These are phyloP conservation scores for Boletus barrowsii DNA, from an alignment of 768 basidiomycete species.

Conservation along the genomic window DNA sequence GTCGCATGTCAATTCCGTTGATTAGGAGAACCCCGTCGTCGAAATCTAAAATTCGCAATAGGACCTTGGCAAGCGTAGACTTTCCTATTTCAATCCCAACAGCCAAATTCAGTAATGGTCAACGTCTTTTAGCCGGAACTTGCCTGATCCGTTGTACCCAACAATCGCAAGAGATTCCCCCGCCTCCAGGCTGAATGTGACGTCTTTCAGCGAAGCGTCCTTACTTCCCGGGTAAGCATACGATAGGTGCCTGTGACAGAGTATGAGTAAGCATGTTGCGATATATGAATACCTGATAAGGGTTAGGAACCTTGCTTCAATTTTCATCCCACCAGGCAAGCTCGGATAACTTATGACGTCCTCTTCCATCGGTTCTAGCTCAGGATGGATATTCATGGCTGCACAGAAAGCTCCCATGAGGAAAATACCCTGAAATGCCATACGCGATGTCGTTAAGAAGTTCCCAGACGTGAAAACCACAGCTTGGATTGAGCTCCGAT, in stretches of 20 bases:
- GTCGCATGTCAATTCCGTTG: slow-evolving; percentile 68
- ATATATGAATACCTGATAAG: slow-evolving; percentile 7
- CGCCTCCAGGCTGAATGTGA: slow-evolving; percentile 66
- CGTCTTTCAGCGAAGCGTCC: slow-evolving; percentile 63
- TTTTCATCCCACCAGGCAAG: slow-evolving; percentile 56
- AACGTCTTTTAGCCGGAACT: slow-evolving; percentile 22
- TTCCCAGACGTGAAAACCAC: slow-evolving; percentile 64
- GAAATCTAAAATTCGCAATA: slow-evolving; percentile 77
- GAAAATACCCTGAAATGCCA: slow-evolving; percentile 85
- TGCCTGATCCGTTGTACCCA: slow-evolving; percentile 80
- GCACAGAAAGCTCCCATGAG: slow-evolving; percentile 85
- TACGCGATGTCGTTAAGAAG: slow-evolving; percentile 58
- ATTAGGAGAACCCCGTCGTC: slow-evolving; percentile 64
- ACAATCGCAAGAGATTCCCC: slow-evolving; percentile 86
- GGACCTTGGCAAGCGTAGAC: slow-evolving; percentile 79
- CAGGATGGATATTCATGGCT: slow-evolving; percentile 66
- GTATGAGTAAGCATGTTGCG: slow-evolving; percentile 11
- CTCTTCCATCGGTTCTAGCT: slow-evolving; percentile 58
- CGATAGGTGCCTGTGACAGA: slow-evolving; percentile 48
- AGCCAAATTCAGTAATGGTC: slow-evolving; percentile 9
- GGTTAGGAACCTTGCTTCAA: slow-evolving; percentile 60
- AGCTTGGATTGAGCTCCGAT: slow-evolving; percentile 73
- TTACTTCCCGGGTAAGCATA: slow-evolving; percentile 79
- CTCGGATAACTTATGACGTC: slow-evolving; percentile 48
- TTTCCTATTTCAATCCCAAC: slow-evolving; percentile 52